phyloP scores from a whole-genome alignment of 2,329 filamentous ascomycete species.

The Aspergillus sp. region DNA sequence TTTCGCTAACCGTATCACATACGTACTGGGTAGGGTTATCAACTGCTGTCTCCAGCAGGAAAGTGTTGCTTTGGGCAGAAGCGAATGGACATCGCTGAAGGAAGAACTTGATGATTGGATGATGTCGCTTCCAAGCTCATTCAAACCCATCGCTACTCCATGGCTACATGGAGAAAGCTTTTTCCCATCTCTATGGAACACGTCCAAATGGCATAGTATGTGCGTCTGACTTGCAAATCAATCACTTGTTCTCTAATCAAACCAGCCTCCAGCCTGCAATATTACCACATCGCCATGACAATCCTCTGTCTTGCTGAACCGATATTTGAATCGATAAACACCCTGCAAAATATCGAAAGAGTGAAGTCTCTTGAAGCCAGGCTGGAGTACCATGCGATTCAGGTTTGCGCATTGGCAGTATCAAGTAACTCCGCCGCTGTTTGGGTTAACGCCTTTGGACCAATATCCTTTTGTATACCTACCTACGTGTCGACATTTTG shows the following conservation, averaged over 20 bases:
- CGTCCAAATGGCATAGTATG: conserved; percentile 40
- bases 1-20: conserved; percentile 35
- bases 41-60: conserved; percentile 30
- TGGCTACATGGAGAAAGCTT: conserved; percentile 3
- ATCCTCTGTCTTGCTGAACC: conserved; percentile 22
- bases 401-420: conserved; percentile 41
- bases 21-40: conserved; percentile 39
- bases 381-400: conserved; percentile 28
- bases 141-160: conserved; percentile 22
- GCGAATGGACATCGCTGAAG: conserved; percentile 11
- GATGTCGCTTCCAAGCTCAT: conserved; percentile 18
- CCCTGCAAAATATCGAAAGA: conserved; percentile 10
- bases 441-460: conserved; percentile 43
- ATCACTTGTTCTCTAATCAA: background rate
- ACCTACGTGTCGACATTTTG: background rate
- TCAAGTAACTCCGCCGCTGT: conserved; percentile 37
- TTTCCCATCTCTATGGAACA: conserved; percentile 35
- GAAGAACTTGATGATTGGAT: conserved; percentile 25
- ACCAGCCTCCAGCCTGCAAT: conserved; percentile 38
- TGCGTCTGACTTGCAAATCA: background rate
- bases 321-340: conserved; percentile 2
- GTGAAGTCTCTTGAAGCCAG: conserved; percentile 9
- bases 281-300: conserved; percentile 32
- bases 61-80: background rate
- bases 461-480: conserved; percentile 40